Evolutionary conservation across 2,329 filamentous ascomycete genomes (phyloP).

Genomic region (Thermochaetoides dissita): DNA sequence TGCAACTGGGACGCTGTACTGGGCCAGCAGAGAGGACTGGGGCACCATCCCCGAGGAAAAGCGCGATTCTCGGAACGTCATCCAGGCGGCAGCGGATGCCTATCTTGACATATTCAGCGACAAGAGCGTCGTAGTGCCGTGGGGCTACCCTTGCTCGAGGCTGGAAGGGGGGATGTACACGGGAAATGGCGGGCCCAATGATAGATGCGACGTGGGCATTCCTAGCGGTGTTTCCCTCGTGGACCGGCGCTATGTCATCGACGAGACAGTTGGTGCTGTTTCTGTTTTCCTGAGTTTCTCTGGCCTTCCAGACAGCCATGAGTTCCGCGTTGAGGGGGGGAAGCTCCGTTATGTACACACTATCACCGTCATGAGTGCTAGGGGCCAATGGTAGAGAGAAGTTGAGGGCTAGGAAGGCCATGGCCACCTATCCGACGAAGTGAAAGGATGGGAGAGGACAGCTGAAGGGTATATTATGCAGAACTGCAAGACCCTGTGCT

Average conservation of each 20-base stretch:
- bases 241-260: conserved; percentile 19
- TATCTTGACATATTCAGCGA: conserved; percentile 18
- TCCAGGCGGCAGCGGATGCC: conserved; percentile 17
- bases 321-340: conserved; percentile 18
- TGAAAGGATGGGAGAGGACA: too few species aligned
- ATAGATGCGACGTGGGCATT: conserved; percentile 17
- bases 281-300: conserved; percentile 18
- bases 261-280: conserved; percentile 18
- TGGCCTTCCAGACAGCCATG: conserved; percentile 18
- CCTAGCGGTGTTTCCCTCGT: conserved; percentile 15
- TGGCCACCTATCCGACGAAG: too few species aligned
- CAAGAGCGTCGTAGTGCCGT: conserved; percentile 16
- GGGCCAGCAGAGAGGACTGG: conserved; percentile 15
- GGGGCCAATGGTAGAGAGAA: too few species aligned
- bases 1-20: conserved; percentile 16
- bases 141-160: conserved; percentile 15
- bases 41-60: conserved; percentile 13
- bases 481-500: too few species aligned
- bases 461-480: too few species aligned
- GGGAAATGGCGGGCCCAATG: conserved; percentile 12
- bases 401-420: too few species aligned
- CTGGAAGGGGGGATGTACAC: conserved; percentile 19
- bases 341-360: conserved; percentile 19
- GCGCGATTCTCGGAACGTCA: conserved; percentile 15
- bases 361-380: conserved; percentile 12